Evolutionary conservation across 768 basidiomycete species (phyloP), one percentile per base, ranked within the genome.

Genomic region (Mycena rebaudengoi): DNA sequence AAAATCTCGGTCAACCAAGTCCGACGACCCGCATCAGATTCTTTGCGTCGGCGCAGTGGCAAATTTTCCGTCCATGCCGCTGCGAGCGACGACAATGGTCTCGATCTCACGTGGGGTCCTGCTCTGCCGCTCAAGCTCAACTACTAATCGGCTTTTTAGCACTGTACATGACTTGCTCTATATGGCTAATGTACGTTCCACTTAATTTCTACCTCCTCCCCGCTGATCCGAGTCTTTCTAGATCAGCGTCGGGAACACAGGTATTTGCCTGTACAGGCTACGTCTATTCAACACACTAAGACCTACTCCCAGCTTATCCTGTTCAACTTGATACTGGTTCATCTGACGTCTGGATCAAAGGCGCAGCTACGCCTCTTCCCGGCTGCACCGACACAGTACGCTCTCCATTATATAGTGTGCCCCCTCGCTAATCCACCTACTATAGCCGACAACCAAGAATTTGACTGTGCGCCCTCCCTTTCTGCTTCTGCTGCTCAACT

Each of bases 311-410:
- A 94, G 92, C 81, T 16, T 92, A 90, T 74, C 77, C 83, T 49
- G 85, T 94, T 14, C 94, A 95, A 74, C 79, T 95, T 48, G 94
- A 95, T 76, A 94, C 92, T 2, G 94, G 94, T 64, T 94, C 92
- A 11, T 91, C 86, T 65, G 94, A 95, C 76, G 82, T 95, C 29
- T 94, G 92, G 88, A 82, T 92, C 52, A 78, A 85, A 64, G 83
- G 84, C 21, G 63, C 77, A 30, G 72, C 74, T 2, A 76, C 77
- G 35, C 82, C 87, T 14, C 72, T 88, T 62, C 86, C 88, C 28
- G 81, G 80, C 57, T 71, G 80, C 33, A 76, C 77, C 14, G 72
- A 78, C 56, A 88, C 85, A 28, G 90, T 90, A 61, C 76, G 30
- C 54, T 28, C 30, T 21, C 33, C 46, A 40, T 52, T 60, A 29